Evolutionary conservation across 371 early-diverging fungal species (phyloP), one percentile per base, ranked within the genome.

Genomic region (Coemansia sp.): DNA sequence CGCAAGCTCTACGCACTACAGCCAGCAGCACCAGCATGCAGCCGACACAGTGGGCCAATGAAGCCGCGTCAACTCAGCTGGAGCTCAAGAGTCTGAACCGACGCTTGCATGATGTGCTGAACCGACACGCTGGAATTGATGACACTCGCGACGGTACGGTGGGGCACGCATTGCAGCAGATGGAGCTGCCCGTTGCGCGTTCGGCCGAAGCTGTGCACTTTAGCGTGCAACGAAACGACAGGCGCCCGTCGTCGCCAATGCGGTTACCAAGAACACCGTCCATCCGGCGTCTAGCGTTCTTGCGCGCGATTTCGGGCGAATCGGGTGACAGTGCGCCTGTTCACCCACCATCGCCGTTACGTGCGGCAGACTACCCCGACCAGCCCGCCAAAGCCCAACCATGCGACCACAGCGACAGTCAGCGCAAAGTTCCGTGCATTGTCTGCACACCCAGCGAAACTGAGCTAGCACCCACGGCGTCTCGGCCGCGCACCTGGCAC

Each of bases 81-180:
- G 72, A 59, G 52, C 72, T 72, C 9, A 59, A 60, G 16, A 48
- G 57, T 30, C 51, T 72, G 10, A 63, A 68, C 41, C 36, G 41
- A 31, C 63, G 54, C 38, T 47, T 72, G 35, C 72, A 68, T 14
- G 68, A 67, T 38, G 53, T 72, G 45, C 60, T 72, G 38, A 56
- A 42, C 20, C 40, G 35, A 9, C 72, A 59, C 10, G n/a, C 47
- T 7, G 47, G 47, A 7, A 16, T 9, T 9, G 16, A 47, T 26
- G 26, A 26, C 26, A 26, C 26, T 26, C 26, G 26, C 26, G 26
- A 26, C 26, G 26, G 26, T 26, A 26, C 26, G 26, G 26, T 26
- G 26, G 26, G 39, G 39, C 39, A 6, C 39, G 39, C 39, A 39
- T 39, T 11, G 39, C 39, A 2, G 39, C 39, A 11, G 9, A 11